phyloP scores from a whole-genome alignment of 805 yeast species.

The Naumovozyma castellii region DNA sequence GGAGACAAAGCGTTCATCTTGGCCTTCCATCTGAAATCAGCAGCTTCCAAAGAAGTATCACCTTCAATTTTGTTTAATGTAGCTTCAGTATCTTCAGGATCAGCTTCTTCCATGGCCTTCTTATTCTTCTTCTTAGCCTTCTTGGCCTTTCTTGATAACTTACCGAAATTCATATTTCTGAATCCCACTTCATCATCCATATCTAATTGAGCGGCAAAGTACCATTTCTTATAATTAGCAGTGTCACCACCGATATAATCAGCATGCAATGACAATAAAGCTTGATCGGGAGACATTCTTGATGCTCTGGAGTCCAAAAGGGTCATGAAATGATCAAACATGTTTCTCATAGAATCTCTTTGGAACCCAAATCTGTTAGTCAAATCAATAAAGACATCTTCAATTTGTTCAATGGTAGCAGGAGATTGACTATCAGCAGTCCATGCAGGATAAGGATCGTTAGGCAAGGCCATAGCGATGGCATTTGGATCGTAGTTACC shows the following conservation, averaged over 20 bases:
- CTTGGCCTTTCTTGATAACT: slow-evolving; percentile 68
- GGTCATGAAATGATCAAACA: slow-evolving; percentile 83
- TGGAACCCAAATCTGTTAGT: slow-evolving; percentile 82
- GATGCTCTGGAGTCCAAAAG: slow-evolving; percentile 74
- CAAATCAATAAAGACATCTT: slow-evolving; percentile 75
- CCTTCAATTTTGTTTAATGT: slow-evolving; percentile 61
- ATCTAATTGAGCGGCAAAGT: slow-evolving; percentile 80
- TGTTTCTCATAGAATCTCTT: slow-evolving; percentile 86
- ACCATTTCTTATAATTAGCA: slow-evolving; percentile 82
- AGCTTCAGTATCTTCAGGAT: slow-evolving; percentile 52
- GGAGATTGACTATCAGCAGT: slow-evolving; percentile 92
- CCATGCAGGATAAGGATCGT: slow-evolving; percentile 99
- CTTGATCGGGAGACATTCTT: slow-evolving; percentile 85
- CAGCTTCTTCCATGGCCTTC: slow-evolving; percentile 46
- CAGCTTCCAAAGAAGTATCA: slow-evolving; percentile 78
- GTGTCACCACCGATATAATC: slow-evolving; percentile 84
- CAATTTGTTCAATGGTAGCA: slow-evolving; percentile 72
- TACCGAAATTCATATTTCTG: slow-evolving; percentile 71
- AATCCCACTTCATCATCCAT: slow-evolving; percentile 78
- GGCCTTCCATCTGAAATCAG: slow-evolving; percentile 73
- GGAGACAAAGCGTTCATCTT: slow-evolving; percentile 65
- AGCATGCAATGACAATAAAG: slow-evolving; percentile 70
- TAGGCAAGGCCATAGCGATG: slow-evolving; percentile 59
- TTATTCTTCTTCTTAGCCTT: slow-evolving; percentile 73
- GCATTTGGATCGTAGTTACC: slow-evolving; percentile 62